Conservation (phyloP, 2,329 filamentous ascomycete species). For the Fusarium succisae region DNA sequence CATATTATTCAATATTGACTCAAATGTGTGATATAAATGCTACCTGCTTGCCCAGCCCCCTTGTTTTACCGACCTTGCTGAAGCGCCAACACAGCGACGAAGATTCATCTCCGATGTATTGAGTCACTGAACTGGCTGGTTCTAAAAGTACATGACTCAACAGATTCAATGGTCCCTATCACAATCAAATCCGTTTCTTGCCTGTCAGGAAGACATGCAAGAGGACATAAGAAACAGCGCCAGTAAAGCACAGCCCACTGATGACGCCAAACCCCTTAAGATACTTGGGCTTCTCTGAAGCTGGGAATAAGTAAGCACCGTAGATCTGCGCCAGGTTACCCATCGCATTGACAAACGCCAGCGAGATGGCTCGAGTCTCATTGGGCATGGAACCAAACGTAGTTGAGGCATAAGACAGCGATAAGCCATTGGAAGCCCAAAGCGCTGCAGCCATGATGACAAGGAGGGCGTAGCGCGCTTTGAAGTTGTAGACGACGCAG, state of each 20-base stretch:
- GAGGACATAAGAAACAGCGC: slow-evolving; percentile 7
- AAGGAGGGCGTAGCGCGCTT: neutral
- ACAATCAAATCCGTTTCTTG: neutral
- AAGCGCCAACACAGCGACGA: too few relatives aligned
- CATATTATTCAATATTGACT: too few relatives aligned
- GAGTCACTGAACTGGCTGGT: too few relatives aligned
- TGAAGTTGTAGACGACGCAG: neutral
- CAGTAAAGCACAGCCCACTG: slow-evolving; percentile 25
- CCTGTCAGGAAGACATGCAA: neutral
- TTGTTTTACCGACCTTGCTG: too few relatives aligned
- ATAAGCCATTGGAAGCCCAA: neutral
- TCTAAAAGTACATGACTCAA: neutral
- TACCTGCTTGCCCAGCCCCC: too few relatives aligned
- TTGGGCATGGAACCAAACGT: neutral
- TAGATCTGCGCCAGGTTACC: slow-evolving; percentile 67
- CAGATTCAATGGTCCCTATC: too few relatives aligned
- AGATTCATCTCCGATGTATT: too few relatives aligned
- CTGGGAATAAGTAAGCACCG: slow-evolving; percentile 62
- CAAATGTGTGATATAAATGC: too few relatives aligned
- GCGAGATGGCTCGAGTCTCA: neutral
- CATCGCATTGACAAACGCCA: slow-evolving; percentile 43
- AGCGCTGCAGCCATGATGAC: neutral
- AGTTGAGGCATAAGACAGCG: neutral
- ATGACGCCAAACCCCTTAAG: slow-evolving; percentile 54
- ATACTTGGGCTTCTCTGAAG: slow-evolving; percentile 58